phyloP scores from a whole-genome alignment of 768 basidiomycete genomes.

The Amanita brunnescens region DNA sequence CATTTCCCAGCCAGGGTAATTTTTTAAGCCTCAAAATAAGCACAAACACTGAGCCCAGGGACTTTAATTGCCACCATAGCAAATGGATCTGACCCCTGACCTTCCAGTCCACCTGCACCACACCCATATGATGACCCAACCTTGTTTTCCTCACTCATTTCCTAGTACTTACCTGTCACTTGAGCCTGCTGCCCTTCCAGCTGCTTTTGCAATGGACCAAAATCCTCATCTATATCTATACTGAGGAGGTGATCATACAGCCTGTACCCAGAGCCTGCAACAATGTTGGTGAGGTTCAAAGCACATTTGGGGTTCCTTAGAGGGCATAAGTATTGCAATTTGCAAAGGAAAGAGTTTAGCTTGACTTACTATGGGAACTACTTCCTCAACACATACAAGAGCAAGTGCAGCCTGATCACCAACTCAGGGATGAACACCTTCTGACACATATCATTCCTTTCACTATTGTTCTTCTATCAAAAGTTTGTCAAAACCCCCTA shows the following conservation, averaged over 20 bases:
- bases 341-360: not conserved
- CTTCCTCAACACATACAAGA: conserved; percentile 55
- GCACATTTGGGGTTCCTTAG: conserved; percentile 68
- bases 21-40: too few species aligned
- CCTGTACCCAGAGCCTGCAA: conserved; percentile 81
- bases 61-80: conserved; percentile 28
- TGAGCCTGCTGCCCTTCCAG: not conserved
- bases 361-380: conserved; percentile 56
- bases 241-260: conserved; percentile 79
- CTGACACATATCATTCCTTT: conserved; percentile 71
- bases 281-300: conserved; percentile 69
- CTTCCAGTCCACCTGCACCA: conserved; percentile 62
- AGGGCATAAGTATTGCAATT: not conserved
- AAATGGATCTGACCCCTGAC: conserved; percentile 73
- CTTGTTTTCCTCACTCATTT: conserved; percentile 13
- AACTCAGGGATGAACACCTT: conserved; percentile 86
- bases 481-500: not conserved
- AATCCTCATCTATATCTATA: conserved; percentile 22
- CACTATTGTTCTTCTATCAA: conserved; percentile 41
- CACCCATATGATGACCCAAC: conserved; percentile 65
- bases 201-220: not conserved
- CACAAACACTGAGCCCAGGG: not conserved
- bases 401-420: conserved; percentile 73
- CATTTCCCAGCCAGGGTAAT: too few species aligned
- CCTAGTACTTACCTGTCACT: not conserved